phyloP scores from a whole-genome alignment of 805 yeast genomes.

The Candida corydali region DNA sequence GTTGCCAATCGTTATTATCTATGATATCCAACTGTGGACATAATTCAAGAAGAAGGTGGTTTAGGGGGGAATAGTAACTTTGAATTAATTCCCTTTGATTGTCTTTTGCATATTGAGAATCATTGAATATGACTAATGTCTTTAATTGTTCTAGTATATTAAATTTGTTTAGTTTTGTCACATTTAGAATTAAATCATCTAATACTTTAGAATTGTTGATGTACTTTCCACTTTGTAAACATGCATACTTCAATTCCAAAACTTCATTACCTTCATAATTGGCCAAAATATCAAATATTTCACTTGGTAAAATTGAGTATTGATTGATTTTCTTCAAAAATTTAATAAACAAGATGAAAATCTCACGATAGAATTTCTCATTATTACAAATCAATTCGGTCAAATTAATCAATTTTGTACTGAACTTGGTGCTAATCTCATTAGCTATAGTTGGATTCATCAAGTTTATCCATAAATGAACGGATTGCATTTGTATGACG shows the following conservation, averaged over 20 bases:
- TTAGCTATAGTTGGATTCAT: slow-evolving; percentile 15
- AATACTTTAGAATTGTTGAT: neutral
- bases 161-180: neutral
- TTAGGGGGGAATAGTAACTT: neutral
- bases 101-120: slow-evolving; percentile 7
- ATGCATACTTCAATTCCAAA: slow-evolving; percentile 19
- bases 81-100: neutral
- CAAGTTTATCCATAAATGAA: slow-evolving; percentile 31
- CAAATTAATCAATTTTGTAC: slow-evolving; percentile 12
- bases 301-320: neutral
- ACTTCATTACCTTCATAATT: slow-evolving; percentile 10
- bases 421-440: slow-evolving; percentile 8
- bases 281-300: slow-evolving; percentile 9
- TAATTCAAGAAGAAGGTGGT: slow-evolving; percentile 9
- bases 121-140: slow-evolving; percentile 18
- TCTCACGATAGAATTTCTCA: slow-evolving; percentile 30
- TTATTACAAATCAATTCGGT: slow-evolving; percentile 31
- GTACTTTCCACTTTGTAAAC: slow-evolving; percentile 17
- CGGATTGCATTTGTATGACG: slow-evolving; percentile 33
- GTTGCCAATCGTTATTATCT: slow-evolving; percentile 1
- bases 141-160: slow-evolving; percentile 14
- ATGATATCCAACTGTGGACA: slow-evolving; percentile 1
- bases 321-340: slow-evolving; percentile 26
- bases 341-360: slow-evolving; percentile 21
- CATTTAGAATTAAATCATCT: neutral